Conservation (phyloP, 257 asterid species). For the Scutellaria baicalensis region DNA sequence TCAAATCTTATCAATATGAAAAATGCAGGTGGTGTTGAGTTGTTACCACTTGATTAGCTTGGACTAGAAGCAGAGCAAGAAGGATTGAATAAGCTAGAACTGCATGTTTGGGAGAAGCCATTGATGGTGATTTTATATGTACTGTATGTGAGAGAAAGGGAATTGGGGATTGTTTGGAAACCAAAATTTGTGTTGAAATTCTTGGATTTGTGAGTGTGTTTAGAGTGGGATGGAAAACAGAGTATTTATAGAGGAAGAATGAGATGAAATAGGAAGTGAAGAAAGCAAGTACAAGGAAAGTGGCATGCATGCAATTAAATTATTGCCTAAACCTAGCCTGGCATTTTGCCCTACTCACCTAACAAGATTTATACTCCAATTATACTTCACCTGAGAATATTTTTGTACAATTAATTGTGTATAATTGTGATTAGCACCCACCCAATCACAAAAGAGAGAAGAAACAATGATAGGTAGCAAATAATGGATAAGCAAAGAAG, state of each 20-base stretch:
- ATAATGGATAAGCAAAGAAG: background rate
- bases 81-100: slow-evolving; percentile 25
- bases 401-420: background rate
- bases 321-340: slow-evolving; percentile 1
- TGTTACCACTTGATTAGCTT: slow-evolving; percentile 40
- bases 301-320: slow-evolving; percentile 40
- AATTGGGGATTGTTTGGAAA: background rate
- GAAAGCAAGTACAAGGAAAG: slow-evolving; percentile 7
- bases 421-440: background rate
- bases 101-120: slow-evolving; percentile 41
- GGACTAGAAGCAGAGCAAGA: slow-evolving; percentile 34
- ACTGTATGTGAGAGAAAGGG: background rate
- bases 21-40: background rate
- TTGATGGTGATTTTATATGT: background rate
- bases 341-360: slow-evolving; percentile 25
- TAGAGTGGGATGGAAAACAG: background rate
- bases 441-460: background rate
- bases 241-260: slow-evolving; percentile 23
- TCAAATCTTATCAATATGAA: background rate
- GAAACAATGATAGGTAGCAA: background rate
- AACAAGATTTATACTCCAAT: slow-evolving; percentile 2
- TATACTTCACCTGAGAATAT: background rate
- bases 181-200: background rate
- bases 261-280: background rate
- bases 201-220: background rate